These are phyloP conservation scores for Pythium grandisporangium DNA, from an alignment of 352 stramenopile genomes.

Conservation along the genomic window DNA sequence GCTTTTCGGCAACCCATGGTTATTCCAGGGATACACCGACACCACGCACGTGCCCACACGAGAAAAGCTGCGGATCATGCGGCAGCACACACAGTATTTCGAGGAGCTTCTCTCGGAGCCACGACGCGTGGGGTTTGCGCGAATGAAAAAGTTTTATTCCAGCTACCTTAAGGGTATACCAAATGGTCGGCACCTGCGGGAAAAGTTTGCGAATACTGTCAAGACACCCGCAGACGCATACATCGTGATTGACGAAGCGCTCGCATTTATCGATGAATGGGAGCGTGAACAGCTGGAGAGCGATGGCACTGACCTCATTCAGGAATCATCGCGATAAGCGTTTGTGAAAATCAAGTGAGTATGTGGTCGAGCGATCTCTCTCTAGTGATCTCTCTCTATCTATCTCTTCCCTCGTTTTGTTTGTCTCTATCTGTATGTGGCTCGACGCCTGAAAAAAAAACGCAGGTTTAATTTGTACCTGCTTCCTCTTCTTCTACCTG, in stretches of 20 bases:
- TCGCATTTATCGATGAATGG: slow-evolving; percentile 20
- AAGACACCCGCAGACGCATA: slow-evolving; percentile 45
- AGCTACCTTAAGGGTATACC: slow-evolving; percentile 69
- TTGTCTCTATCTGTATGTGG: too few relatives aligned
- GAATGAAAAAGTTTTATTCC: slow-evolving; percentile 77
- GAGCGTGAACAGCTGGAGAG: slow-evolving; percentile 7
- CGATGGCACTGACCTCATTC: too few relatives aligned
- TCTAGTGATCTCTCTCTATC: slow-evolving; percentile 1
- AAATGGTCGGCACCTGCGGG: slow-evolving; percentile 55
- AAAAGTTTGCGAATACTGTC: slow-evolving; percentile 37
- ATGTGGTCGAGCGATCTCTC: not conserved
- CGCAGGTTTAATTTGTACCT: too few relatives aligned
- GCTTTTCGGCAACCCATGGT: slow-evolving; percentile 74
- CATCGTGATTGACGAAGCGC: slow-evolving; percentile 37
- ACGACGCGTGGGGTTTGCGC: slow-evolving; percentile 40
- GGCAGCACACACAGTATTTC: slow-evolving; percentile 61
- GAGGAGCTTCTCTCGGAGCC: slow-evolving; percentile 39
- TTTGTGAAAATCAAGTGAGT: too few relatives aligned
- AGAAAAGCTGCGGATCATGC: slow-evolving; percentile 50
- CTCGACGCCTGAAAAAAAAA: too few relatives aligned
- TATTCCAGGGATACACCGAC: slow-evolving; percentile 58
- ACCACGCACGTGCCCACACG: slow-evolving; percentile 37
- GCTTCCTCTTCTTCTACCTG: not conserved
- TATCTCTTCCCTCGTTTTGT: not conserved
- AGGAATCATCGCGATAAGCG: too few relatives aligned